Base-by-base conservation (phyloP, 768 basidiomycete species). In the Suillus bovinus region DNA sequence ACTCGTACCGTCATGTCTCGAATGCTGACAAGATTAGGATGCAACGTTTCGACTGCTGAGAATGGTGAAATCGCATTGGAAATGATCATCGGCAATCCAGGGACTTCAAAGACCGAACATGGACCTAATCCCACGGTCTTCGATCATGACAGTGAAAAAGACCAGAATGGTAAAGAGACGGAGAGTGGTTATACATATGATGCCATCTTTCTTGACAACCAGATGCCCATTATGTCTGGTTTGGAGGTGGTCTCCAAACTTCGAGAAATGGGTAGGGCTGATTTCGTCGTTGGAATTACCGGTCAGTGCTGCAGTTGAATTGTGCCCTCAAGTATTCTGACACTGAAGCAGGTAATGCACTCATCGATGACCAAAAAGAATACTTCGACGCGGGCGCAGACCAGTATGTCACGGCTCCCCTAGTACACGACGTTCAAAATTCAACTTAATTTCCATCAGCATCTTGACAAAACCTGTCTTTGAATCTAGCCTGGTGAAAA, bases 271-370 rank as follows among this genome's bases (percentile, higher is more conserved):
- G 87, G 86, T 9, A 80, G 91, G 64, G 76, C 71, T 22, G 91
- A 94, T 68, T 90, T 94, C 69, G 84, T 94, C n/a, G 89, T 93
- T 20, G 90, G 90, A 38, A 87, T 91, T 46, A 91, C 90, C 58
- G 90, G 87, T 86, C 46, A 66, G 79, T 58, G 22, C 34, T 41
- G 1, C 27, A 29, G 27, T 4, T 61, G 5, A 29, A 38, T 31
- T 31, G 20, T 17, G 20, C n/a, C 42, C 1, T 5, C 11, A 50
- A 34, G n/a, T 38, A 36, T 57, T 22, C 65, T 73, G 10, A 64
- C 67, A 16, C 16, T 55, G n/a, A 29, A 38, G 52, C 63, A 83
- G 85, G 85, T 9, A 86, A 87, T 67, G 84, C 86, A 9, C 74
- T 74, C 55, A 73, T 80, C 78, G 68, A 73, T 42, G 90, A 91